A percentile compares a stretch with the other conserved stretches of the same genome.
Conservation (phyloP, 805 yeast genomes). For the Saturnispora silvae region DNA sequence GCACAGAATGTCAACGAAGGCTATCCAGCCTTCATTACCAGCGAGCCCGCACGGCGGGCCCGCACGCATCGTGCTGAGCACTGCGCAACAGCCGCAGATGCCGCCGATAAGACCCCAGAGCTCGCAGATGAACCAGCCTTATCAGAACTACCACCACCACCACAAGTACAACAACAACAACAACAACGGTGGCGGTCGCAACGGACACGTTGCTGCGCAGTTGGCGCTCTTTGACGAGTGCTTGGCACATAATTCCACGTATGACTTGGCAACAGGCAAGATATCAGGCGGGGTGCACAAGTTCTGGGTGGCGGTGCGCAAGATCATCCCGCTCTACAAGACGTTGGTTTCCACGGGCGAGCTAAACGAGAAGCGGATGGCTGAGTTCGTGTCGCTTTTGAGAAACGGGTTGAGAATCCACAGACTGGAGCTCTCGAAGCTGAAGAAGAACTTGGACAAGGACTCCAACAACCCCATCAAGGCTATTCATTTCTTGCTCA, state of each 20-base stretch:
- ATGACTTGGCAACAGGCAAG: conserved; percentile 30
- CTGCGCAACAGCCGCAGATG: too few species aligned
- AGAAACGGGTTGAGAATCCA: conserved; percentile 49
- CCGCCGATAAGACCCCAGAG: too few species aligned
- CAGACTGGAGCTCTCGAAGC: conserved; percentile 41
- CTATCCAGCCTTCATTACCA: conserved; percentile 24
- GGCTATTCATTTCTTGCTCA: conserved; percentile 40
- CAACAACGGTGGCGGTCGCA: too few species aligned
- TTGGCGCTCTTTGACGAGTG: conserved; percentile 35
- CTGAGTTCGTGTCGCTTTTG: conserved; percentile 39
- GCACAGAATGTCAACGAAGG: conserved; percentile 25
- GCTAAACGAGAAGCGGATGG: conserved; percentile 35
- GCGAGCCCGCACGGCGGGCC: too few species aligned
- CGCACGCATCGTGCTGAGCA: too few species aligned
- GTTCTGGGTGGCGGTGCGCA: conserved; percentile 43
- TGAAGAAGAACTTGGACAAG: conserved; percentile 49
- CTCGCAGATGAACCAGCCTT: conserved; percentile 2
- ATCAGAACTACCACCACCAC: conserved; percentile 1
- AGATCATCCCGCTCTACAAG: conserved; percentile 40
- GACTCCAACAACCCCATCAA: conserved; percentile 46
- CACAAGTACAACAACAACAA: neutral
- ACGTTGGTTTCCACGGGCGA: conserved; percentile 38
- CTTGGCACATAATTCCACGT: conserved; percentile 26
- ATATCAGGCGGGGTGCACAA: conserved; percentile 31
- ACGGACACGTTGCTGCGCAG: conserved; percentile 3